Conservation (phyloP, 495 filamentous ascomycete genomes). For the Barbatosphaeria neglecta region DNA sequence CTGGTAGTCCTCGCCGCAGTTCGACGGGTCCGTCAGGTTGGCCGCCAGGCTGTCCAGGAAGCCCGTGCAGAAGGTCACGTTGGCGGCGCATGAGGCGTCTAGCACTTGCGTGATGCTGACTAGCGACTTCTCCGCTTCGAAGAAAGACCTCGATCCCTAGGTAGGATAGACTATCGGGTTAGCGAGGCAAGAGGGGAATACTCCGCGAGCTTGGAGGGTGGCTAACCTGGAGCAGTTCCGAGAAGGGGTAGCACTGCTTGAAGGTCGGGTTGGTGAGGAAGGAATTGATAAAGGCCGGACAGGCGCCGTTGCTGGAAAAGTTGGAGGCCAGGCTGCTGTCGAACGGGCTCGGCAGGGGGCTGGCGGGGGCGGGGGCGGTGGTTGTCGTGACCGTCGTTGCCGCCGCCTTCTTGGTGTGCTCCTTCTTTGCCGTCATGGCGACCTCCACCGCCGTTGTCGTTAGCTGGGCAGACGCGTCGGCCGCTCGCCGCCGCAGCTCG, state of each 20-base stretch:
- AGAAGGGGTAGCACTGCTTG: slow-evolving; percentile 59
- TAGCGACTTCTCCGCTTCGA: slow-evolving; percentile 54
- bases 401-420: slow-evolving; percentile 7
- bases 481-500: slow-evolving; percentile 7
- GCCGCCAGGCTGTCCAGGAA: slow-evolving; percentile 49
- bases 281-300: slow-evolving; percentile 53
- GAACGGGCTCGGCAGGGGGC: slow-evolving; percentile 55
- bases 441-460: slow-evolving; percentile 24
- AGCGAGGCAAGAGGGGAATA: too few relatives aligned
- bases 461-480: slow-evolving; percentile 7
- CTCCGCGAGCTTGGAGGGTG: too few relatives aligned
- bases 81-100: slow-evolving; percentile 56
- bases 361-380: slow-evolving; percentile 11
- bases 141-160: slow-evolving; percentile 53
- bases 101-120: slow-evolving; percentile 56
- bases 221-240: slow-evolving; percentile 55
- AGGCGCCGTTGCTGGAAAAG: slow-evolving; percentile 45
- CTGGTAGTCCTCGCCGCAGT: slow-evolving; percentile 62
- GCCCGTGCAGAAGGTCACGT: slow-evolving; percentile 44
- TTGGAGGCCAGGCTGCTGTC: slow-evolving; percentile 59
- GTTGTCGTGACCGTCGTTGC: slow-evolving; percentile 16
- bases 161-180: too few relatives aligned
- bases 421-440: slow-evolving; percentile 21
- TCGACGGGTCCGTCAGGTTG: slow-evolving; percentile 40
- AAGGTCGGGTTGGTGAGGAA: slow-evolving; percentile 56